phyloP scores from a whole-genome alignment of 257 asterid species.

The Nicotiana otophora region DNA sequence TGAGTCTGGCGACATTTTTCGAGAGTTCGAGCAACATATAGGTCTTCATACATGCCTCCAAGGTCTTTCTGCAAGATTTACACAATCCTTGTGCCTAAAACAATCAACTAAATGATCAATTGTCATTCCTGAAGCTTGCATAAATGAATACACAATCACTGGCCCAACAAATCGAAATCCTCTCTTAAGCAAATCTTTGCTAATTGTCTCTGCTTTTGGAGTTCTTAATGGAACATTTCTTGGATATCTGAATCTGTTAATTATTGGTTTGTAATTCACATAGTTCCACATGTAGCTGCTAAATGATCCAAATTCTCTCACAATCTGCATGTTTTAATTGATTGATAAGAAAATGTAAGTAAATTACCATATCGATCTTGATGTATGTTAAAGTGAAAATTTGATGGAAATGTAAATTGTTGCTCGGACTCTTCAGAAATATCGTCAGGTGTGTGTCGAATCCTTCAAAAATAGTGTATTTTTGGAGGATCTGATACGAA shows the following conservation, averaged over 20 bases:
- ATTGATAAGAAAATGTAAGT: neutral
- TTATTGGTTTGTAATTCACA: slow-evolving; percentile 68
- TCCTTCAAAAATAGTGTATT: too few relatives aligned
- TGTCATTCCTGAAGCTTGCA: slow-evolving; percentile 89
- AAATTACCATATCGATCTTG: neutral
- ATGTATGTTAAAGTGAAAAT: too few relatives aligned
- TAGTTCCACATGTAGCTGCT: slow-evolving; percentile 79
- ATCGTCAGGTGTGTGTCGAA: too few relatives aligned
- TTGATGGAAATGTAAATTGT: too few relatives aligned
- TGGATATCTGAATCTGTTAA: slow-evolving; percentile 59
- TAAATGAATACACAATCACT: slow-evolving; percentile 75
- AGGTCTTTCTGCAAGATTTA: slow-evolving; percentile 82
- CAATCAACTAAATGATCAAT: slow-evolving; percentile 83
- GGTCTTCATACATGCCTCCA: slow-evolving; percentile 65
- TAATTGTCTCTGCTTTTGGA: slow-evolving; percentile 78
- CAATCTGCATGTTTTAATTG: slow-evolving; percentile 35
- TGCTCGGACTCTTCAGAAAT: too few relatives aligned
- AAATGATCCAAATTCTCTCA: slow-evolving; percentile 71
- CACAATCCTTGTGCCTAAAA: slow-evolving; percentile 64
- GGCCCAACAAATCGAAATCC: slow-evolving; percentile 93
- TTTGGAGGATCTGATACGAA: too few relatives aligned
- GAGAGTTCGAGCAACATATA: too few relatives aligned
- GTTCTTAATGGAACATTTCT: slow-evolving; percentile 78
- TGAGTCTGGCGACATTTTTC: accelerated
- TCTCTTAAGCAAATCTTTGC: slow-evolving; percentile 71